phyloP scores from a whole-genome alignment of 805 yeast species.

The Yarrowia bubula region DNA sequence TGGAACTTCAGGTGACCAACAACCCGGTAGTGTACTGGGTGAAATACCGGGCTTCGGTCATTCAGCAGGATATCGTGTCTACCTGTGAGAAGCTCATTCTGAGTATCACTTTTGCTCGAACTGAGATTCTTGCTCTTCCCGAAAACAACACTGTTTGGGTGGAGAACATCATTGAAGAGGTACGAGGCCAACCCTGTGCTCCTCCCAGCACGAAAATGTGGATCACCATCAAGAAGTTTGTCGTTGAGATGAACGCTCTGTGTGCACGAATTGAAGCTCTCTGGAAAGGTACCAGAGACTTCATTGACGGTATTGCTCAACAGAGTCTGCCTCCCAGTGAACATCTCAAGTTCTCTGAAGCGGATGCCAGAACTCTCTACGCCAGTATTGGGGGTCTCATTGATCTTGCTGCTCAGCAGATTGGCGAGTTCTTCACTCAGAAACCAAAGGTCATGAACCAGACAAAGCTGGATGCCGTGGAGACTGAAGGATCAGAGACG shows the following conservation, averaged over 20 bases:
- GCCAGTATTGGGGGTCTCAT: conserved; percentile 45
- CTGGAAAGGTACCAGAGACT: conserved; percentile 55
- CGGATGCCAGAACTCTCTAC: conserved; percentile 34
- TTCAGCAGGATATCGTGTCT: conserved; percentile 36
- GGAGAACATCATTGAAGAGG: conserved; percentile 29
- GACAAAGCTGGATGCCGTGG: not conserved
- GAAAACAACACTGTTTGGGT: conserved; percentile 37
- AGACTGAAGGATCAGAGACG: not conserved
- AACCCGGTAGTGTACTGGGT: conserved; percentile 69
- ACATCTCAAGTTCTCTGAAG: conserved; percentile 42
- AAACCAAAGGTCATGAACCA: not conserved
- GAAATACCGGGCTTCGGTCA: conserved; percentile 45
- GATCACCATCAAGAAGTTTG: conserved; percentile 48
- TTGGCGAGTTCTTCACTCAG: conserved; percentile 35
- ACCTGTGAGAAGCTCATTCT: conserved; percentile 41
- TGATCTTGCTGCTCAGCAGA: conserved; percentile 35
- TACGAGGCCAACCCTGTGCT: conserved; percentile 1
- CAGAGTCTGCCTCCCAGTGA: conserved; percentile 43
- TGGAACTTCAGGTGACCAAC: conserved; percentile 61
- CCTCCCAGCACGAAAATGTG: conserved; percentile 45
- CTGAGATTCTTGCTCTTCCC: conserved; percentile 33
- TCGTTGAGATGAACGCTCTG: conserved; percentile 45
- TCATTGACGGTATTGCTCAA: conserved; percentile 51
- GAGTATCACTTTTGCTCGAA: conserved; percentile 32
- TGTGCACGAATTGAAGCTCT: conserved; percentile 47